Evolutionary conservation across 306 rosid species (phyloP).

Genomic region (Rosa lucieae): DNA sequence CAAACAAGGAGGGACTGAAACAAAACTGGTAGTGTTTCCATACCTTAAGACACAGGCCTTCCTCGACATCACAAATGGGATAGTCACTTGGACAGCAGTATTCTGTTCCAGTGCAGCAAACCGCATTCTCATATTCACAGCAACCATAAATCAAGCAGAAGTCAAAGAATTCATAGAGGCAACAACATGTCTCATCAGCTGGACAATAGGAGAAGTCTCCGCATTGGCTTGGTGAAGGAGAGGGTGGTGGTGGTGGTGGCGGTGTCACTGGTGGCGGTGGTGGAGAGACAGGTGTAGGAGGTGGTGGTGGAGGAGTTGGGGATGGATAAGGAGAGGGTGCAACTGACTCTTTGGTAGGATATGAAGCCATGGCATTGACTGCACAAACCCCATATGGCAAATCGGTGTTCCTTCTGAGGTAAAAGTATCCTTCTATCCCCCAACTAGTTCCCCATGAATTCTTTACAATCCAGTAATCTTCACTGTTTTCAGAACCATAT

Average conservation of each 20-base stretch:
- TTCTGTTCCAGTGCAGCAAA: constrained; percentile 63
- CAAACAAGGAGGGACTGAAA: too few relatives aligned
- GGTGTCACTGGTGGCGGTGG: constrained; percentile 17
- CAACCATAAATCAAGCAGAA: constrained; percentile 63
- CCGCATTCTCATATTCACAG: constrained; percentile 61
- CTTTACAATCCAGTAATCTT: constrained; percentile 83
- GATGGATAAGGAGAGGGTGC: constrained; percentile 51
- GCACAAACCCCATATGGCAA: constrained; percentile 69
- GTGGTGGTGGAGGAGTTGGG: constrained; percentile 53
- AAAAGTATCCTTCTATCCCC: constrained; percentile 70
- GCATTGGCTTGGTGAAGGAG: constrained; percentile 69
- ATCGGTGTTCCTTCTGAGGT: constrained; percentile 63
- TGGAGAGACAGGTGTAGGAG: constrained; percentile 28
- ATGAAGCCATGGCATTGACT: constrained; percentile 68
- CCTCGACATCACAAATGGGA: constrained; percentile 63
- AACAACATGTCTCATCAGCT: constrained; percentile 68
- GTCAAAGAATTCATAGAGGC: constrained; percentile 34
- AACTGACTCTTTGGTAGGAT: constrained; percentile 66
- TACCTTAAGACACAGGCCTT: constrained; percentile 70
- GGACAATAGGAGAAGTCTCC: constrained; percentile 66
- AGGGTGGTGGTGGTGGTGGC: constrained; percentile 48
- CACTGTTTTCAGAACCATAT: constrained; percentile 61
- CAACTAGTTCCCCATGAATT: constrained; percentile 85
- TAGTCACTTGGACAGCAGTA: constrained; percentile 74
- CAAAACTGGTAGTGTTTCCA: not conserved